Evolutionary conservation across 331 rosid species (phyloP), one percentile per base, ranked within the genome.

Genomic region (Malus hybrid): DNA sequence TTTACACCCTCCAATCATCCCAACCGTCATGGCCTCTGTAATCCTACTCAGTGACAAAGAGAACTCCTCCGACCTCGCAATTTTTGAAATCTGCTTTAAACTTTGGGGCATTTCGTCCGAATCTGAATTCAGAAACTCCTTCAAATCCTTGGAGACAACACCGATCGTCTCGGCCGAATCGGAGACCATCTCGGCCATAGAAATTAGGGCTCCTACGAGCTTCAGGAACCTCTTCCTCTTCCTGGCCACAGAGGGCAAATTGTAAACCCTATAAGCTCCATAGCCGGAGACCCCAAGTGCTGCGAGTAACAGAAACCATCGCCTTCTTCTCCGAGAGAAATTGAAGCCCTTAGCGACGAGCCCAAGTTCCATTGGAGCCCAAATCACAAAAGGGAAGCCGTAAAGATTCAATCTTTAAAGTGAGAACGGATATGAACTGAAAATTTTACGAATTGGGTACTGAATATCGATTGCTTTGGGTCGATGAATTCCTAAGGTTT

Each of bases 51-150:
- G 28, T 2, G 91, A 84, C 6, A 74, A n/a, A 2, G 83, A 83
- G 76, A 90, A 85, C 68, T 92, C 99, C 8, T 87, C 70, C 9
- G 99, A 94, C 10, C 78, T 77, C 0, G 88, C 91, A n/a, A 94
- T 75, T 82, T 92, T 94, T 1, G 92, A 92, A 71, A 94, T 74
- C 53, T 94, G 99, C 77, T 77, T 87, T 84, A 94, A 69, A 63
- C 93, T 94, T 66, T 79, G 79, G 20, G 99, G 99, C 56, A 94
- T 85, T 84, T 88, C 82, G 28, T 94, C 96, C 0, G 93, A 90
- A 78, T 90, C 92, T 2, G 99, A 94, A 3, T 19, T 60, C 5
- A 94, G 81, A 76, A 88, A 94, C 1, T 76, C 87, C 72, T 87
- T 89, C 72, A 94, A 39, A 70, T 94, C 99, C 70, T 72, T 83